Base-by-base conservation (phyloP, 2,329 filamentous ascomycete species). In the Chaetomiaceae sp. region DNA sequence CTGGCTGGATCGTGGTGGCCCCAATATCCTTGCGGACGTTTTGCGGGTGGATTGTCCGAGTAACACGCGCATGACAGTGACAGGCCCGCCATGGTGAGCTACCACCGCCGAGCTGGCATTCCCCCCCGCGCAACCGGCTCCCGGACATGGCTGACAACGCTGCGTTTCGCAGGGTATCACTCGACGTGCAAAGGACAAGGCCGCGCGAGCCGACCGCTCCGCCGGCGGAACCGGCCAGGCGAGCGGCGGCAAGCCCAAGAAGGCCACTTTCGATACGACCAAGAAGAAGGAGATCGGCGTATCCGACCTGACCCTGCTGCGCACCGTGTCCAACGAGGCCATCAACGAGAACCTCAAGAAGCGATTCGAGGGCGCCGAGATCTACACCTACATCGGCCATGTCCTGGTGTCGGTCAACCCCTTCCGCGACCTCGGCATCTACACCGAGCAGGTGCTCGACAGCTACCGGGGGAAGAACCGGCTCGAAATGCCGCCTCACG, bases 261-360 rank as follows among this genome's bases (percentile, higher is more conserved):
- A 97, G 73, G 93, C 93, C 54, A 88, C 87, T 51, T 98, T 94
- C 70, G 93, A 98, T 67, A 88, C 83, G 51, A 87, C 84, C 56
- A 97, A 97, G 78, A 98, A 97, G 83, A 97, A 95, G 79, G 90
- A 98, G 69, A 93, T 98, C 59, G 93, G 93, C 56, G 93, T 98
- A 45, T 96, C 93, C 45, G 93, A 98, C 75, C 78, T 98, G 65
- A 98, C 93, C 4, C 75, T 98, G 60, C 85, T 98, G 64, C 96
- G 90, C 75, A 97, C 97, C 69, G 94, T 98, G 56, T 95, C 90
- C 56, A 97, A 98, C 68, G 93, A 98, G 68, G 90, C 91, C 51
- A 98, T 98, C 75, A 98, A 98, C 72, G 93, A 97, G 48, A 98
- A 98, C 67, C 67, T 98, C 67, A 95, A 96, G 76, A 94, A 97